Percentiles rank a stretch among this genome's conserved stretches.
These are phyloP conservation scores for Isatis tinctoria DNA, from an alignment of 345 rosid genomes.

Conservation along the genomic window DNA sequence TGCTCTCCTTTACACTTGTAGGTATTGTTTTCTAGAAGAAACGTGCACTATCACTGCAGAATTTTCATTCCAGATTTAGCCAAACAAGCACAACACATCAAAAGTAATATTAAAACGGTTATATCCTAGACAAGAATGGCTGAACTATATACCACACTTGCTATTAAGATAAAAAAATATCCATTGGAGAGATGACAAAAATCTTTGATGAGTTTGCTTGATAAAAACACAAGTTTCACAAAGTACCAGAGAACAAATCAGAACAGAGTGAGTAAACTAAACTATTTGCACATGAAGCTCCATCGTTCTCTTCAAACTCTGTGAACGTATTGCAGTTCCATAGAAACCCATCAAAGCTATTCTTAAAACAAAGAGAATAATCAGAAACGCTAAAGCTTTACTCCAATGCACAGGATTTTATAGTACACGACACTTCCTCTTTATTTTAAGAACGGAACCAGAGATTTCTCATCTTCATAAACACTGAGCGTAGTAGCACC, in stretches of 20 bases:
- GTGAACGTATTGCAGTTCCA: no score
- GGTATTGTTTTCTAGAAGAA: constrained; percentile 86
- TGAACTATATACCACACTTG: background rate
- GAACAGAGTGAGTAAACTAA: no score
- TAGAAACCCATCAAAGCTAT: no score
- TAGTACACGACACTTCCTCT: background rate
- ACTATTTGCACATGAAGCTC: no score
- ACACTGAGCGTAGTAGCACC: background rate
- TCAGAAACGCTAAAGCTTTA: background rate
- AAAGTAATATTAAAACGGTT: background rate
- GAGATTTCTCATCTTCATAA: background rate
- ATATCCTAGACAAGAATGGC: background rate
- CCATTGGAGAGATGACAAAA: no score
- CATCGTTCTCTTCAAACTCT: no score
- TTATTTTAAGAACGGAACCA: background rate
- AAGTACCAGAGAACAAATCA: no score
- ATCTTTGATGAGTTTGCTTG: no score
- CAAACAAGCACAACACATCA: background rate
- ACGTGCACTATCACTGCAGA: constrained; percentile 69
- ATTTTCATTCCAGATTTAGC: background rate
- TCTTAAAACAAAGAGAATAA: no score
- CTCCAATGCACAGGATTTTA: background rate
- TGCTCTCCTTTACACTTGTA: constrained; percentile 55
- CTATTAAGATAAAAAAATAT: no score
- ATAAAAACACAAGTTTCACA: no score